Evolutionary conservation across 1,284 basidiomycete genomes (phyloP).

Genomic region (Irpex sp.): DNA sequence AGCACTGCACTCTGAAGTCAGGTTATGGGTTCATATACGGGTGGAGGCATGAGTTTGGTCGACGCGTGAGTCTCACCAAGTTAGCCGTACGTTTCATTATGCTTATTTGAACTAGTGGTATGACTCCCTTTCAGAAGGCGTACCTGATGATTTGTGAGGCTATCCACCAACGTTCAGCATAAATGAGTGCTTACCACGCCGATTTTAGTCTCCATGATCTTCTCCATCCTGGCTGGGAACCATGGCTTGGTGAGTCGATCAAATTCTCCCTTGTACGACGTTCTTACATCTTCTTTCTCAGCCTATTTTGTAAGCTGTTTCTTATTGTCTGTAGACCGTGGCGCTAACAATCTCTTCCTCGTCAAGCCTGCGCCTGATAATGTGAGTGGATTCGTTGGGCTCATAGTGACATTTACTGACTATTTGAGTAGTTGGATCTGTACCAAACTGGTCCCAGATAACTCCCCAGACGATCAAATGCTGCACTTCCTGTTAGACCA

Average conservation of each 20-base stretch:
- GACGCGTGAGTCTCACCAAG: constrained; percentile 36
- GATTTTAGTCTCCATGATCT: constrained; percentile 39
- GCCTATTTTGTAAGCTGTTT: constrained; percentile 34
- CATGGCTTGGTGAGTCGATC: constrained; percentile 44
- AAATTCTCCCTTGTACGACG: background rate
- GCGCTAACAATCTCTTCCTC: background rate
- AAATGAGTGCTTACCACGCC: too few relatives aligned
- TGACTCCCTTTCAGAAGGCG: constrained; percentile 51
- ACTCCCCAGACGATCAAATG: constrained; percentile 52
- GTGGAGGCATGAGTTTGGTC: constrained; percentile 50
- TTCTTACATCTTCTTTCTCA: constrained; percentile 9
- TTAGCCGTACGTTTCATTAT: background rate
- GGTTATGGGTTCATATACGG: constrained; percentile 49
- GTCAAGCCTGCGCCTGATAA: constrained; percentile 19
- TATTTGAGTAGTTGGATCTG: constrained; percentile 39
- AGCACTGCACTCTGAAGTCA: constrained; percentile 23
- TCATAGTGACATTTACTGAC: background rate
- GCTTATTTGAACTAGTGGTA: constrained; percentile 33
- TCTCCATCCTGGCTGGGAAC: constrained; percentile 50
- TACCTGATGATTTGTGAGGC: constrained; percentile 49
- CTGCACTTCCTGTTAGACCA: constrained; percentile 81
- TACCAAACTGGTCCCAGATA: constrained; percentile 42
- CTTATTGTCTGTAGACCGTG: too few relatives aligned
- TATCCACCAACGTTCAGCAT: background rate
- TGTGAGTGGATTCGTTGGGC: constrained; percentile 13